phyloP scores from a whole-genome alignment of 192 early-diverging fungal species.

The Coemansia reversa region DNA sequence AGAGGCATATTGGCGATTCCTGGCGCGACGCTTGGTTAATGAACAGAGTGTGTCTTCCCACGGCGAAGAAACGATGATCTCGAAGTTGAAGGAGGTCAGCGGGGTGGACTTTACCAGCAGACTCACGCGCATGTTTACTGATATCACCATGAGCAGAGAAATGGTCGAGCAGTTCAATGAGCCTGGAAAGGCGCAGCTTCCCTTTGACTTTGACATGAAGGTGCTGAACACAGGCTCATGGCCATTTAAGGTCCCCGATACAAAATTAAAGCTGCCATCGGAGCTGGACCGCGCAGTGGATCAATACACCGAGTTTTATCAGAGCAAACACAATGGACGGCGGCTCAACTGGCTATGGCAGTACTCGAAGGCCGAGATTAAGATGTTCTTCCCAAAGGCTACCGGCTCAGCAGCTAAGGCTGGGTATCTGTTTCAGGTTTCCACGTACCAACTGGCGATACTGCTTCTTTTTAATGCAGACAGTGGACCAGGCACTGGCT shows the following conservation, averaged over 20 bases:
- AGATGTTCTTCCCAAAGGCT: constrained; percentile 80
- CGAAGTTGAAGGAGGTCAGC: constrained; percentile 85
- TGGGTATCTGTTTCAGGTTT: constrained; percentile 59
- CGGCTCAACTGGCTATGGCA: constrained; percentile 96
- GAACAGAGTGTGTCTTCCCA: constrained; percentile 87
- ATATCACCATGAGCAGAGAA: constrained; percentile 89
- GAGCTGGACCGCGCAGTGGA: constrained; percentile 85
- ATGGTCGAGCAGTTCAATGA: constrained; percentile 84
- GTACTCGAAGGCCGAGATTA: constrained; percentile 86
- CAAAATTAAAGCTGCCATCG: constrained; percentile 82
- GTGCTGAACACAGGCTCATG: constrained; percentile 86
- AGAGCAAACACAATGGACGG: constrained; percentile 82
- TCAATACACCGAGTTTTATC: constrained; percentile 83
- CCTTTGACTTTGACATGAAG: constrained; percentile 79
- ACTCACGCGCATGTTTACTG: constrained; percentile 94
- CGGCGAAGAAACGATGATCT: constrained; percentile 92
- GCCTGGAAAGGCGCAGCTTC: constrained; percentile 39
- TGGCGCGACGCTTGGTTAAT: constrained; percentile 92
- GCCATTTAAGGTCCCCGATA: constrained; percentile 80
- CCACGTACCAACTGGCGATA: constrained; percentile 92
- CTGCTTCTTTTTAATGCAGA: constrained; percentile 84
- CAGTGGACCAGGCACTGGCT: constrained; percentile 58
- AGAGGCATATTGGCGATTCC: constrained; percentile 91
- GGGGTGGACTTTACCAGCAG: constrained; percentile 95
- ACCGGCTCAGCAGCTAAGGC: constrained; percentile 73